Percentiles rank a stretch among this genome's conserved stretches.
Conservation (phyloP, 2,329 filamentous ascomycete genomes). For the Verticillium klebahnii region DNA sequence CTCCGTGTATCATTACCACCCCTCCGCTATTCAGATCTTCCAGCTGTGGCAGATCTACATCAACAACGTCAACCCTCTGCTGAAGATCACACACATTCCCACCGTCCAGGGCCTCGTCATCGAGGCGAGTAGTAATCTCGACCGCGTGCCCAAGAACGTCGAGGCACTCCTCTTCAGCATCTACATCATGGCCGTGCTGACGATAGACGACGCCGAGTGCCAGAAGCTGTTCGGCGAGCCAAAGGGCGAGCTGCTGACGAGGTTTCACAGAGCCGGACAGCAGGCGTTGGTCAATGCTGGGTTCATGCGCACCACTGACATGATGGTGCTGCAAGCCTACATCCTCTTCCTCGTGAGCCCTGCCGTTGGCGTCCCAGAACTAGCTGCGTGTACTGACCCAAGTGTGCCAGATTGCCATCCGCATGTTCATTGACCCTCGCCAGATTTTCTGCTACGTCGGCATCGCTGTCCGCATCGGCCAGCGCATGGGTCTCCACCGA, state of each 20-base stretch:
- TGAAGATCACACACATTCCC: constrained; percentile 64
- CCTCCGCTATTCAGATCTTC: constrained; percentile 54
- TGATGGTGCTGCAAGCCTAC: constrained; percentile 63
- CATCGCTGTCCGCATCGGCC: constrained; percentile 62
- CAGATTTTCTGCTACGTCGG: constrained; percentile 59
- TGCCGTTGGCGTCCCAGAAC: background rate
- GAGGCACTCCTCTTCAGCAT: constrained; percentile 67
- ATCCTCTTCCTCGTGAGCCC: constrained; percentile 59
- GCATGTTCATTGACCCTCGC: constrained; percentile 55
- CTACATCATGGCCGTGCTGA: constrained; percentile 55
- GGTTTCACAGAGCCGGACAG: constrained; percentile 55
- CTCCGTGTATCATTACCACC: constrained; percentile 44
- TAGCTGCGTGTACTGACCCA: constrained; percentile 1
- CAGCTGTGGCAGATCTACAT: constrained; percentile 67
- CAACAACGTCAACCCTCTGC: constrained; percentile 63
- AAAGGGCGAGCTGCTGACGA: constrained; percentile 43
- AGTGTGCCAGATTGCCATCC: constrained; percentile 31
- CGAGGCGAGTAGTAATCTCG: constrained; percentile 52
- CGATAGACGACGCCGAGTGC: constrained; percentile 51
- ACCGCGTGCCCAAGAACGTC: constrained; percentile 49
- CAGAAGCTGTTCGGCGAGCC: constrained; percentile 46
- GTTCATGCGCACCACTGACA: constrained; percentile 62
- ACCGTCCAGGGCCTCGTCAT: constrained; percentile 62
- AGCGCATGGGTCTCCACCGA: constrained; percentile 63
- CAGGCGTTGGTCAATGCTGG: constrained; percentile 62